Percentiles rank a stretch among this genome's conserved stretches.
These are phyloP conservation scores for Vanrija humicola DNA, from an alignment of 1,284 basidiomycete genomes.

Conservation along the genomic window DNA sequence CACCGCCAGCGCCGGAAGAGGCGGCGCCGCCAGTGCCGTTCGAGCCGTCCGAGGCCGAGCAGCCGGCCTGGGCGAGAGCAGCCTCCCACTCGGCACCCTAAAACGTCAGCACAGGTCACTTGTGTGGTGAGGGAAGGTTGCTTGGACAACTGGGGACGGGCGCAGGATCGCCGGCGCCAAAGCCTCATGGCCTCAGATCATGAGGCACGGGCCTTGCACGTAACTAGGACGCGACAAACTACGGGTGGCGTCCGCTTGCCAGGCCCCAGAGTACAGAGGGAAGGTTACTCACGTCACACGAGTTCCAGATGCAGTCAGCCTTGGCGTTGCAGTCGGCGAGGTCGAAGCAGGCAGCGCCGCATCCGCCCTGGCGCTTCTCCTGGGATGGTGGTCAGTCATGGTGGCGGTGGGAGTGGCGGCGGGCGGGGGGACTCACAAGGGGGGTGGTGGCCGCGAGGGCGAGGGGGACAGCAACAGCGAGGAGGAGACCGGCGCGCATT, in stretches of 20 bases:
- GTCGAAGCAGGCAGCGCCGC: background rate
- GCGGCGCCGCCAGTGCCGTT: constrained; percentile 2
- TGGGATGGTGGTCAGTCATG: background rate
- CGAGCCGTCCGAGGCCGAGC: constrained; percentile 1
- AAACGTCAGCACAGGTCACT: no score
- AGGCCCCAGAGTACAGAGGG: no score
- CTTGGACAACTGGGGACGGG: background rate
- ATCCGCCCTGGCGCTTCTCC: constrained; percentile 5
- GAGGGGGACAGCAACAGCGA: constrained; percentile 5
- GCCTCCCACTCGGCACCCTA: constrained; percentile 7
- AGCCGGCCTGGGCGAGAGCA: constrained; percentile 9
- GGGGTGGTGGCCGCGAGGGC: constrained; percentile 5
- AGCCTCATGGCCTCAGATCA: no score
- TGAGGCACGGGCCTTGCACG: no score
- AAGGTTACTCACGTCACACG: constrained; percentile 14
- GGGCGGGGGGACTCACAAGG: background rate
- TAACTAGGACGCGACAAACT: background rate
- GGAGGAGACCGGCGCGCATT: constrained; percentile 16
- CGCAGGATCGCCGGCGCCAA: background rate
- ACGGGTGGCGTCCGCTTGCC: no score
- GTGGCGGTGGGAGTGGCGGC: background rate
- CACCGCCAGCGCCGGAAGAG: background rate
- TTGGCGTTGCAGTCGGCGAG: constrained; percentile 5
- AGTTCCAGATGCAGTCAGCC: constrained; percentile 15
- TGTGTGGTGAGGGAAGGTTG: background rate